Base-by-base conservation (phyloP, 192 early-diverging fungal genomes). In the Entomortierella beljakovae region DNA sequence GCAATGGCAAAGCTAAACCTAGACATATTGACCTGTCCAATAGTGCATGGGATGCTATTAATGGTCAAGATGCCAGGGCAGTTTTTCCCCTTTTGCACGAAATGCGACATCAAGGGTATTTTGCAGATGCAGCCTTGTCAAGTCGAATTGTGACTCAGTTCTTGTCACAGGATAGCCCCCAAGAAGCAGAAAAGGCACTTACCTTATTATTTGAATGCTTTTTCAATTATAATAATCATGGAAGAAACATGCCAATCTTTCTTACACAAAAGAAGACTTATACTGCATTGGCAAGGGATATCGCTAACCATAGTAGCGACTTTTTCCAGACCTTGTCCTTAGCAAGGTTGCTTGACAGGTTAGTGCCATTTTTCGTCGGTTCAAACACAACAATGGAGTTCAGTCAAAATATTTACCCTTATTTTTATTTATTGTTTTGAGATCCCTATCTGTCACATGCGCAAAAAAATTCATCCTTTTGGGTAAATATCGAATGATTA, bases 291-390 rank as follows among this genome's bases (percentile, higher is more conserved):
- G 74, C 74, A 22, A 68, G 53, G 46, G 66, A 74, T 3, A 77
- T 77, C 51, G 74, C 61, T 3, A 69, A 69, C 16, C 48, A 77
- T 34, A 77, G 74, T 55, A 77, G 74, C 43, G 74, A 77, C 52
- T 64, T 77, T 53, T n/a, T 29, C 2, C 74, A 77, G 46, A 34
- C 74, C 6, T 59, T 77, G 0, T 77, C 74, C 9, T 55, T 77
- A 15, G 74, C 74, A 11, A 77, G 50, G 31, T 18, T 77, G 13
- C 53, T 77, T 5, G 74, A 77, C 26, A 77, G 66, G 74, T 60
- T 22, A 6, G 29, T 29, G 11, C 37, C 13, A 40, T 40, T 40
- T n/a, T n/a, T n/a, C n/a, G n/a, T n/a, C n/a, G n/a, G n/a, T n/a
- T n/a, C n/a, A n/a, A n/a, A n/a, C n/a, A n/a, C n/a, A 46, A 46